phyloP scores from a whole-genome alignment of 78 protist genomes.

The Dictyostelium brefeldianum region DNA sequence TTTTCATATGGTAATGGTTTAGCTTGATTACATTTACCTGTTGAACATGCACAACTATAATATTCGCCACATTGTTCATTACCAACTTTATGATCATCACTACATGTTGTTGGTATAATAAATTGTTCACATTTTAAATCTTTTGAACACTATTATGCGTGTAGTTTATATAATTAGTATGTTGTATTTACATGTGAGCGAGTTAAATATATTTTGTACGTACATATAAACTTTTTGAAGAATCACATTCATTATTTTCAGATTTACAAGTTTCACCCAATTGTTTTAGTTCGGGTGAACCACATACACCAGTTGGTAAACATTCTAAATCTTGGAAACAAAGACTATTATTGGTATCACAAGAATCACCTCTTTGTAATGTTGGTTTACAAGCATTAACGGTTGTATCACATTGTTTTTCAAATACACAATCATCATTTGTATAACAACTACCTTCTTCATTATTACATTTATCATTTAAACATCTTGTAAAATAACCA shows the following conservation, averaged over 20 bases:
- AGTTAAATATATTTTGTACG: too few relatives aligned
- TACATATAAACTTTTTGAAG: neutral
- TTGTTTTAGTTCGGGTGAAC: neutral
- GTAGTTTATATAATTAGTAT: too few relatives aligned
- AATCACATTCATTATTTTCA: neutral
- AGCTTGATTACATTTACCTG: neutral
- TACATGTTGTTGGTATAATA: neutral
- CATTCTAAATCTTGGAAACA: constrained; percentile 3
- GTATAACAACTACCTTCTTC: neutral
- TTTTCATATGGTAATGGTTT: neutral
- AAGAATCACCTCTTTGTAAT: neutral
- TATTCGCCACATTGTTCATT: neutral
- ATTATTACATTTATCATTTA: neutral
- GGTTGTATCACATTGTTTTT: neutral
- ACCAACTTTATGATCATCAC: neutral
- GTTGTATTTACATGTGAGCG: too few relatives aligned
- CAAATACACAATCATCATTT: neutral
- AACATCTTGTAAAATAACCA: neutral
- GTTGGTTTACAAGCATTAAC: neutral
- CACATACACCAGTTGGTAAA: neutral
- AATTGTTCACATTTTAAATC: neutral
- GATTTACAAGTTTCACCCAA: neutral
- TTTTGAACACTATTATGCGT: neutral
- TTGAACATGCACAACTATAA: neutral
- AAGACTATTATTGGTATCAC: neutral